phyloP scores from a whole-genome alignment of 345 rosid species.

The Eucalyptus cloeziana region DNA sequence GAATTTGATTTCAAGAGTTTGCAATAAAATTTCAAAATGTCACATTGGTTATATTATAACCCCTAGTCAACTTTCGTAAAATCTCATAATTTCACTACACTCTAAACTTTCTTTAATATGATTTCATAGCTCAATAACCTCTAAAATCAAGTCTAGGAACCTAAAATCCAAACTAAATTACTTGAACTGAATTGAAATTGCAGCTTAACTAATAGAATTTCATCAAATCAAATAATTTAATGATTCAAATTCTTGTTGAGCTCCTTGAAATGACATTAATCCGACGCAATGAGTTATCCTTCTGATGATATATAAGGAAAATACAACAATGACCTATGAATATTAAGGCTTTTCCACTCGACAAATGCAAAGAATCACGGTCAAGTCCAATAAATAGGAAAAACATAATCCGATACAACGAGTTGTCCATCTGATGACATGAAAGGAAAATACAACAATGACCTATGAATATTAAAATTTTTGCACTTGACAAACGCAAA shows the following conservation, averaged over 20 bases:
- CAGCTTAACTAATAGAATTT: background rate
- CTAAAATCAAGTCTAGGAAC: background rate
- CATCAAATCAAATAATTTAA: background rate
- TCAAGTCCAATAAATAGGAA: background rate
- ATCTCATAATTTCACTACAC: background rate
- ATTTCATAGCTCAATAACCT: background rate
- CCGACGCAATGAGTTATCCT: background rate
- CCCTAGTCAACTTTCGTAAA: background rate
- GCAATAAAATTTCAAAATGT: background rate
- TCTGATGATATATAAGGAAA: too few relatives aligned
- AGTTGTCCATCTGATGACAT: too few relatives aligned
- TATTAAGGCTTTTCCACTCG: background rate
- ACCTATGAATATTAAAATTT: too few relatives aligned
- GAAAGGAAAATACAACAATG: background rate
- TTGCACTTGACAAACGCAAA: background rate
- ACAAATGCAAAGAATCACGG: background rate
- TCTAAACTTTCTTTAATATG: background rate
- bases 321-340: background rate
- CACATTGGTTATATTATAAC: accelerated
- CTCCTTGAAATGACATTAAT: too few relatives aligned
- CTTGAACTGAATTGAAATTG: background rate
- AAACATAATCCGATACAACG: too few relatives aligned
- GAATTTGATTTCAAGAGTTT: background rate
- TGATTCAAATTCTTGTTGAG: background rate
- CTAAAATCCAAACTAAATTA: background rate